Base-by-base conservation (phyloP, 495 filamentous ascomycete genomes). In the Evernia prunastri region DNA sequence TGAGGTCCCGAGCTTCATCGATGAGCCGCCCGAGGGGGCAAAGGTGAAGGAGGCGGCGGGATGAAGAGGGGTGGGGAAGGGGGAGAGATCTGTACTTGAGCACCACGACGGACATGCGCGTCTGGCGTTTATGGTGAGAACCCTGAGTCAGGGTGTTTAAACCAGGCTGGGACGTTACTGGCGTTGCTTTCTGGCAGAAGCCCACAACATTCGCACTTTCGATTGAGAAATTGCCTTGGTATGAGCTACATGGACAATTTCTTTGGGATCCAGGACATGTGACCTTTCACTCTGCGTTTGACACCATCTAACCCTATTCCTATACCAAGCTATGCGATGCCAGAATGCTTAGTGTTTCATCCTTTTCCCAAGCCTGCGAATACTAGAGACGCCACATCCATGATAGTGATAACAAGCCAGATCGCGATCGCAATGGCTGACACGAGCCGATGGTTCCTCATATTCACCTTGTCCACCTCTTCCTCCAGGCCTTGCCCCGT, bases 1-100 rank as follows among this genome's bases (percentile, higher is more conserved):
- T 71, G 92, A 92, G 67, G 80, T 83, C 45, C 94, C 94, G 35
- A 85, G 90, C 56, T 98, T 97, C 76, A 87, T 98, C 67, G 93
- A 92, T 76, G 87, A 90, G 75, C 81, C 88, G 31, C 87, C 88
- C 2, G 81, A 87, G 75, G 73, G 81, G 35, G 77, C 76, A 23
- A 90, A 94, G 78, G 82, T 94, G 36, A 93, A 93, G 79, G 91
- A 95, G 77, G 87, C 80, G 23, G 88, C 88, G 37, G 83, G 87
- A 39, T 71, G 63, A 69, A n/a, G n/a, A 36, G 31, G 29, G 25
- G 20, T 25, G 56, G 53, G 31, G 18, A 29, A 17, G 4, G 4
- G 4, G 9, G 35, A 12, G 18, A 56, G 9, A 18, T 23, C 10
- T 54, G 51, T 54, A 17, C 51, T 18, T 33, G 51, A 54, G 51